A percentile compares a stretch with the other conserved stretches of the same genome.
Conservation (phyloP, 192 early-diverging fungal species). For the Coemansia sp. region DNA sequence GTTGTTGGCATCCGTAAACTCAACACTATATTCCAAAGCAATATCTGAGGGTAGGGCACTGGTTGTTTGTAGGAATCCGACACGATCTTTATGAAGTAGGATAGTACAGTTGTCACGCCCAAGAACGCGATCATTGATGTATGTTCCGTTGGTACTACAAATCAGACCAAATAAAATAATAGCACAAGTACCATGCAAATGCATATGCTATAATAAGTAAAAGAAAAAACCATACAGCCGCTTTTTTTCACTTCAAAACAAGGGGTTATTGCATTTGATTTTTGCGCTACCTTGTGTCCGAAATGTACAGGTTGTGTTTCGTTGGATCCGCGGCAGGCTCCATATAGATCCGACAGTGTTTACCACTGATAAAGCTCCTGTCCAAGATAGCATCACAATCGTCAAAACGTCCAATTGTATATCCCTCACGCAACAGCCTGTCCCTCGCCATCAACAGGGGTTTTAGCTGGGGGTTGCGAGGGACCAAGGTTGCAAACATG, state of each 20-base stretch:
- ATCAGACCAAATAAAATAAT: background rate
- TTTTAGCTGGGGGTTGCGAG: conserved; percentile 41
- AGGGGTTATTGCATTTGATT: background rate
- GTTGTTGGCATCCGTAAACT: conserved; percentile 12
- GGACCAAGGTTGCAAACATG: conserved; percentile 33
- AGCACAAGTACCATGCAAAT: background rate
- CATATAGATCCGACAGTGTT: conserved; percentile 42
- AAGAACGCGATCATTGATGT: conserved; percentile 41
- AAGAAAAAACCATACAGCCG: no score
- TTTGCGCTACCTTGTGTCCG: conserved; percentile 27
- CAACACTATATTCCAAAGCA: conserved; percentile 49
- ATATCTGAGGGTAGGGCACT: conserved; percentile 34
- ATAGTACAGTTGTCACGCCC: conserved; percentile 50
- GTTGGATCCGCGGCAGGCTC: conserved; percentile 20
- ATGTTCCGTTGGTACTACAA: conserved; percentile 51
- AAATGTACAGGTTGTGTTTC: conserved; percentile 26
- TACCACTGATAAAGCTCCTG: conserved; percentile 37
- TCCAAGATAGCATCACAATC: conserved; percentile 37
- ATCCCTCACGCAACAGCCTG: conserved; percentile 29
- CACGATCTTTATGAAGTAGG: conserved; percentile 44
- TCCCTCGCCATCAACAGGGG: conserved; percentile 29
- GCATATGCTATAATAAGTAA: no score
- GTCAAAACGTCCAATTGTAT: conserved; percentile 35
- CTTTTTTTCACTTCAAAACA: no score
- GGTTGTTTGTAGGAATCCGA: conserved; percentile 28